Conservation (phyloP, 2,329 filamentous ascomycete genomes). For the Ophiostoma pallidulum region DNA sequence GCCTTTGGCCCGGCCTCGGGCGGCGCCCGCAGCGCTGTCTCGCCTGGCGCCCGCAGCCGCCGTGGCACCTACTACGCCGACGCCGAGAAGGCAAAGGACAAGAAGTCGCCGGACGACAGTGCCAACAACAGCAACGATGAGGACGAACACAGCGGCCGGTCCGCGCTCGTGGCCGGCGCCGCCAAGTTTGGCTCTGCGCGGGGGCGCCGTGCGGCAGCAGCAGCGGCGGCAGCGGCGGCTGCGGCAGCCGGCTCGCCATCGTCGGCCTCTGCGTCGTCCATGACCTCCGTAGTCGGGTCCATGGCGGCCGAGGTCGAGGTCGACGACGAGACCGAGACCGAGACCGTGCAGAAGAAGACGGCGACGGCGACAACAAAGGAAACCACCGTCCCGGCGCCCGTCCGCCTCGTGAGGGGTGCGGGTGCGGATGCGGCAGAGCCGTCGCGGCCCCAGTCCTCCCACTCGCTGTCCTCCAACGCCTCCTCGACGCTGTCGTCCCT, state of each 20-base stretch:
- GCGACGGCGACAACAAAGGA: not conserved
- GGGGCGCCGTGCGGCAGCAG: not conserved
- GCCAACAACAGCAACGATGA: not conserved
- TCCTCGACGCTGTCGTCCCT: not conserved
- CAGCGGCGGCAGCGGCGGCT: not conserved
- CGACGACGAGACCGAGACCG: not conserved
- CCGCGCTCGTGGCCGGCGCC: conserved; percentile 4
- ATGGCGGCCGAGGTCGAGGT: conserved; percentile 5
- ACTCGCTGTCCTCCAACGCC: not conserved
- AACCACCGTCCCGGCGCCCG: not conserved
- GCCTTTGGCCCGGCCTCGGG: not conserved
- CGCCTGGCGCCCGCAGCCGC: not conserved
- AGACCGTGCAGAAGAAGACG: not conserved
- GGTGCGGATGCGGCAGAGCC: not conserved
- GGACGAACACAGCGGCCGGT: not conserved
- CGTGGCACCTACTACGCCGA: not conserved
- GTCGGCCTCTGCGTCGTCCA: conserved; percentile 10
- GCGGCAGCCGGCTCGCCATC: not conserved
- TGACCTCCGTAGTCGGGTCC: conserved; percentile 11
- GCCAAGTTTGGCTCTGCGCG: conserved; percentile 6
- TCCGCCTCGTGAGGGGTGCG: conserved; percentile 8
- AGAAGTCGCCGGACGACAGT: not conserved
- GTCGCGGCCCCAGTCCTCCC: not conserved
- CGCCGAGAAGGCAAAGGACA: not conserved
- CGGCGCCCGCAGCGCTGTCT: not conserved